These are phyloP conservation scores for Fusarium secorum DNA, from an alignment of 2,329 filamentous ascomycete genomes.

Conservation along the genomic window DNA sequence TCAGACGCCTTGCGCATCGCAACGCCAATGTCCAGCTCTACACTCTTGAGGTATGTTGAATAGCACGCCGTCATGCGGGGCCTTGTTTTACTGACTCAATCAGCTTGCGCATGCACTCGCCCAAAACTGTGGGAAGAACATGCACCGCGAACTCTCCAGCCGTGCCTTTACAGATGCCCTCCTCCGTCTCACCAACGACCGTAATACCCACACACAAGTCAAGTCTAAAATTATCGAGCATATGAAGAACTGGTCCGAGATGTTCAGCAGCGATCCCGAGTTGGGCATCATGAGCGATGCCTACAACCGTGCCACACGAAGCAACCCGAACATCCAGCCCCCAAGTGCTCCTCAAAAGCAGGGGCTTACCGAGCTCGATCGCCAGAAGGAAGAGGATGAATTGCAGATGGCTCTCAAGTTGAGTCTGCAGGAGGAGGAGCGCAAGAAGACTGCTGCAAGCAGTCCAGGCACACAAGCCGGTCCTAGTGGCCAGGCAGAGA, in stretches of 20 bases:
- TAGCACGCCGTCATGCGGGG: not conserved
- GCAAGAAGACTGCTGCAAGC: slow-evolving; percentile 59
- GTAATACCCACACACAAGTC: slow-evolving; percentile 95
- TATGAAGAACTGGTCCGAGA: slow-evolving; percentile 95
- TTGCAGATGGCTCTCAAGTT: slow-evolving; percentile 94
- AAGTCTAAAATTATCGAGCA: slow-evolving; percentile 96
- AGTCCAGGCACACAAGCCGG: slow-evolving; percentile 44
- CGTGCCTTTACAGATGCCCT: slow-evolving; percentile 95
- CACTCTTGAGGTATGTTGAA: slow-evolving; percentile 76
- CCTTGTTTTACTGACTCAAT: not conserved
- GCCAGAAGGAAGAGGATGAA: slow-evolving; percentile 96
- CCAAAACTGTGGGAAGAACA: slow-evolving; percentile 86
- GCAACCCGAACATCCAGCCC: slow-evolving; percentile 87
- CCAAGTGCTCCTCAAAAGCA: slow-evolving; percentile 95
- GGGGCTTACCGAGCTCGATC: slow-evolving; percentile 86
- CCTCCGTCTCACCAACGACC: slow-evolving; percentile 87
- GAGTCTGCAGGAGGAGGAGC: slow-evolving; percentile 86
- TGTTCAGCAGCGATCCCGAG: slow-evolving; percentile 89
- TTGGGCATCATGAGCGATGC: slow-evolving; percentile 98
- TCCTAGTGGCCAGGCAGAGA: slow-evolving; percentile 52
- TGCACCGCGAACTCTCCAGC: slow-evolving; percentile 90
- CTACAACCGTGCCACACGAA: slow-evolving; percentile 82
- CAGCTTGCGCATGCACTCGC: slow-evolving; percentile 89
- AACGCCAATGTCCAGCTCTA: slow-evolving; percentile 98
- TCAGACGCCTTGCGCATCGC: slow-evolving; percentile 89